phyloP scores from a whole-genome alignment of 257 asterid genomes.

The Leptodermis oblonga region DNA sequence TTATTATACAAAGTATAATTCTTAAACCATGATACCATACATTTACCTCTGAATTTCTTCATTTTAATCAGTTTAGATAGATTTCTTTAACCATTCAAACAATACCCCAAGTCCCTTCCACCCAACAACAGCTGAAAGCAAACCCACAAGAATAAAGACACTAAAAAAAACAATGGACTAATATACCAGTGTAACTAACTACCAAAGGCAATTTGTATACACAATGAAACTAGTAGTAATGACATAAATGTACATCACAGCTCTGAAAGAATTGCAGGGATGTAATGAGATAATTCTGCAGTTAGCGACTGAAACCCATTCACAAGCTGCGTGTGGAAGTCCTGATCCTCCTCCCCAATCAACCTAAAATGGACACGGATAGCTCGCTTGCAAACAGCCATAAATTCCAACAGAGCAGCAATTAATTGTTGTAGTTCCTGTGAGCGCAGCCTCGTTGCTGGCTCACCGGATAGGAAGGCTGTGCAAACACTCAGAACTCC shows the following conservation, averaged over 20 bases:
- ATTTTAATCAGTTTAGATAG: no score
- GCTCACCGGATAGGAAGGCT: conserved; percentile 98
- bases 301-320: conserved; percentile 98
- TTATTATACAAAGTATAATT: no score
- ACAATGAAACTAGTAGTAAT: not conserved
- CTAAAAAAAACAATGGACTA: conserved; percentile 1
- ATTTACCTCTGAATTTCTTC: no score
- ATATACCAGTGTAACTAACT: not conserved
- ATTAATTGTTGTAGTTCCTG: conserved; percentile 96
- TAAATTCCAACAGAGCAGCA: conserved; percentile 94
- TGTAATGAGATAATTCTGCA: conserved; percentile 96
- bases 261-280: conserved; percentile 99
- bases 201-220: conserved; percentile 17
- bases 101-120: not conserved
- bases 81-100: not conserved
- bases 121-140: not conserved
- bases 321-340: conserved; percentile 95
- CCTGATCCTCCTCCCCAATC: conserved; percentile 97
- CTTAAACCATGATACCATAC: no score
- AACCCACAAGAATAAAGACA: not conserved
- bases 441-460: conserved; percentile 95
- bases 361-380: conserved; percentile 90
- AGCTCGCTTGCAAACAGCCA: conserved; percentile 99
- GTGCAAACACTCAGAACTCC: conserved; percentile 98
- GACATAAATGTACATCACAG: conserved; percentile 47